Percentiles rank a stretch among this genome's conserved stretches.
These are phyloP conservation scores for Globisporangium parvum DNA, from an alignment of 352 stramenopile genomes.

Conservation along the genomic window DNA sequence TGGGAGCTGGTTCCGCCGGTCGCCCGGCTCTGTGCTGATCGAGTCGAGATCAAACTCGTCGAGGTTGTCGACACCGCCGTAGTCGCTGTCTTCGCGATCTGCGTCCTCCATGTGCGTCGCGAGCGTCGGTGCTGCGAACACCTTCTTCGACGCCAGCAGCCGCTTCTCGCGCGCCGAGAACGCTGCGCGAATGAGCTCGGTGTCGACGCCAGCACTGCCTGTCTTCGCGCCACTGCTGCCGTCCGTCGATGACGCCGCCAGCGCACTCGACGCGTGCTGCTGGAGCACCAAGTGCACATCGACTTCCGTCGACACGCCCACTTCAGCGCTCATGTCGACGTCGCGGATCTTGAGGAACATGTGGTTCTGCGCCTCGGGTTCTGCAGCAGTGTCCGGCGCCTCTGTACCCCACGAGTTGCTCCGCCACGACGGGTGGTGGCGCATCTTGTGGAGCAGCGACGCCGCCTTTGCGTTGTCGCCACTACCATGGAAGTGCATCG, in stretches of 20 bases:
- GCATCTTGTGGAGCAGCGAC: conserved; percentile 62
- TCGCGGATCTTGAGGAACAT: conserved; percentile 77
- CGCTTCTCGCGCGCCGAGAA: conserved; percentile 63
- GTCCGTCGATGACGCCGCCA: not conserved
- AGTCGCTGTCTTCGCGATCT: conserved; percentile 33
- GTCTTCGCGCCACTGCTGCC: conserved; percentile 13
- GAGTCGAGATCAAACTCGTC: conserved; percentile 71
- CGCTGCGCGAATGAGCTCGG: conserved; percentile 41
- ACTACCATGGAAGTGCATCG: conserved; percentile 25
- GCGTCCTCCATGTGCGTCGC: conserved; percentile 36
- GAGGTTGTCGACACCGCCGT: conserved; percentile 58
- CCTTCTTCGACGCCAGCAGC: conserved; percentile 39
- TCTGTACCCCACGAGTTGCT: conserved; percentile 82
- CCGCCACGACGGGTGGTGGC: conserved; percentile 72
- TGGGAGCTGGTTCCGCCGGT: conserved; percentile 42
- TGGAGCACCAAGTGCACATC: conserved; percentile 70
- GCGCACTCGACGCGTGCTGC: conserved; percentile 28
- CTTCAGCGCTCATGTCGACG: conserved; percentile 46
- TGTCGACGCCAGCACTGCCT: conserved; percentile 27
- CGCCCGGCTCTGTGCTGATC: conserved; percentile 37
- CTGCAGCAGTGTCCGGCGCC: conserved; percentile 26
- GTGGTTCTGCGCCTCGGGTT: conserved; percentile 47
- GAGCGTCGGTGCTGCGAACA: conserved; percentile 24
- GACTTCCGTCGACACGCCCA: conserved; percentile 50
- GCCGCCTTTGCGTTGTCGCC: conserved; percentile 24